Conservation (phyloP, 2,329 filamentous ascomycete species). For the Aspergillus puulaauensis region DNA sequence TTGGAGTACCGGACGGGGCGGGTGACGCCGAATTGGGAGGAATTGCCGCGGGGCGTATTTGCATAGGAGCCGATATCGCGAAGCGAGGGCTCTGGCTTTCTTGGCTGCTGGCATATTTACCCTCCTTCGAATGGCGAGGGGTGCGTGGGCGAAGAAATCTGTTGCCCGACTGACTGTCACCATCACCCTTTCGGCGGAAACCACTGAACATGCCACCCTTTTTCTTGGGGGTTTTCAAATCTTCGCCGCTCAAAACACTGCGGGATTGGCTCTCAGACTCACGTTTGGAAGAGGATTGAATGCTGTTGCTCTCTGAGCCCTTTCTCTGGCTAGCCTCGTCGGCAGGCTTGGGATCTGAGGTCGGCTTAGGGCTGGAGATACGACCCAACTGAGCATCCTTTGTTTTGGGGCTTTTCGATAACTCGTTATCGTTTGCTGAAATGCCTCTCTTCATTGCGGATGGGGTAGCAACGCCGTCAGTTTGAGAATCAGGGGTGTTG, state of each 20-base stretch:
- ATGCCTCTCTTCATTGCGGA: neutral
- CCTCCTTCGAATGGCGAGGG: constrained; percentile 10
- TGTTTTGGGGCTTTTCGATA: neutral
- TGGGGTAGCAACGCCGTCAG: neutral
- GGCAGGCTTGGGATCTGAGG: neutral
- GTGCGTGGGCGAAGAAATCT: constrained; percentile 3
- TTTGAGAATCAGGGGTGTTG: neutral
- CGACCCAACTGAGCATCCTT: constrained; percentile 1
- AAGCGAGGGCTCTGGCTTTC: constrained; percentile 6
- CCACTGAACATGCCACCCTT: constrained; percentile 12
- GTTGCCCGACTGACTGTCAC: constrained; percentile 9
- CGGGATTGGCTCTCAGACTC: constrained; percentile 8
- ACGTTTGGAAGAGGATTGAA: neutral
- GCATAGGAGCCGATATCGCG: neutral
- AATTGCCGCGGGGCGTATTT: neutral
- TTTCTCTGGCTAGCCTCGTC: neutral
- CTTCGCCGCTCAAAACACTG: constrained; percentile 1
- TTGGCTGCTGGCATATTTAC: neutral
- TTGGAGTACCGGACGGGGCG: neutral
- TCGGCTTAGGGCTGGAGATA: neutral
- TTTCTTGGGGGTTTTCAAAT: constrained; percentile 9
- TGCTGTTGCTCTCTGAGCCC: neutral
- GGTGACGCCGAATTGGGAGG: neutral
- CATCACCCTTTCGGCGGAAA: constrained; percentile 11
- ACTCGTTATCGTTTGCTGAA: neutral